Conservation (phyloP, 2,329 filamentous ascomycete genomes). For the Arthrobotrys megalospora region DNA sequence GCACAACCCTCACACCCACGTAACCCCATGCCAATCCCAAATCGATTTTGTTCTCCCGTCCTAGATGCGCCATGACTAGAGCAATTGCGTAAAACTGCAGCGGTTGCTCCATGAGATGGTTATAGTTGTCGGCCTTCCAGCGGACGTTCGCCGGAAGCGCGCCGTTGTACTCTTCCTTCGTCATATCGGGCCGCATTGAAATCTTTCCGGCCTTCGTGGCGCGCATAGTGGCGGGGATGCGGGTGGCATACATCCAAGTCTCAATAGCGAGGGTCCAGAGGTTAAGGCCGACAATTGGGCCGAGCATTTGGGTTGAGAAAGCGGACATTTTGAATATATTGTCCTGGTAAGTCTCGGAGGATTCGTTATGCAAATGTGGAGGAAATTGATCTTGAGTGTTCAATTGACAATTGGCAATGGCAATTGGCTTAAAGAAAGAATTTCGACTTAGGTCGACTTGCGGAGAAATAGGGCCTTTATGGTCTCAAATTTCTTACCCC, state of each 20-base stretch:
- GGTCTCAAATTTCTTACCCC: conserved; percentile 15
- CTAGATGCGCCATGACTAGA: conserved; percentile 66
- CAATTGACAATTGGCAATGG: conserved; percentile 1
- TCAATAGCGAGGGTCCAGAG: conserved; percentile 69
- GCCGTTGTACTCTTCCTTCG: conserved; percentile 64
- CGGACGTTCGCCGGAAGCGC: conserved; percentile 65
- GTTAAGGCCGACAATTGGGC: conserved; percentile 66
- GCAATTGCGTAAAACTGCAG: conserved; percentile 69
- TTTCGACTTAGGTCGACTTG: not conserved
- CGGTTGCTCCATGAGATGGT: conserved; percentile 69
- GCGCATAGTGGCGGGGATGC: conserved; percentile 66
- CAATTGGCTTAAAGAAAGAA: not conserved
- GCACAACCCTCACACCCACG: conserved; percentile 67
- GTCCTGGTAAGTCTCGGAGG: not conserved
- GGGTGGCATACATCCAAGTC: conserved; percentile 68
- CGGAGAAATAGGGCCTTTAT: not conserved
- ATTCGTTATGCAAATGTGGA: not conserved
- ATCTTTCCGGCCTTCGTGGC: conserved; percentile 64
- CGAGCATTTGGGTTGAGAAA: conserved; percentile 62
- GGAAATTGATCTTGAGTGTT: not conserved
- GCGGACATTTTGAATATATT: conserved; percentile 14
- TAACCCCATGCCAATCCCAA: conserved; percentile 68
- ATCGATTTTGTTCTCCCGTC: conserved; percentile 63
- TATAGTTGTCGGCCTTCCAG: conserved; percentile 69
- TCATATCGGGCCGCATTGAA: conserved; percentile 61